These are phyloP conservation scores for Usnea hakonensis DNA, from an alignment of 495 filamentous ascomycete genomes.

Conservation along the genomic window DNA sequence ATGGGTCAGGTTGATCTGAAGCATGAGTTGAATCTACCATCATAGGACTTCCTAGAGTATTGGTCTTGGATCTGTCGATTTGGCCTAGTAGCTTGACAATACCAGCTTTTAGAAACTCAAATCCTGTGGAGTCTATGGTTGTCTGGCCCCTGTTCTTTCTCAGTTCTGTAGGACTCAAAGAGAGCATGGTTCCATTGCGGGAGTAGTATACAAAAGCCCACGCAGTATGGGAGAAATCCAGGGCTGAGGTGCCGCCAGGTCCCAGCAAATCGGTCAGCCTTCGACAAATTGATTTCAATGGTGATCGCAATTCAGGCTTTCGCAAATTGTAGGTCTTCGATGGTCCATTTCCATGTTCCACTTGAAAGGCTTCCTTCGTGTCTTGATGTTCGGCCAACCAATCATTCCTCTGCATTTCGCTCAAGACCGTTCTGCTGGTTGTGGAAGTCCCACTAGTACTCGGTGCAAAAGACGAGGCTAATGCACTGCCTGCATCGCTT, in stretches of 20 bases:
- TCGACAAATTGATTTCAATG: background rate
- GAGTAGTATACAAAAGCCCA: conserved; percentile 12
- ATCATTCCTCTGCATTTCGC: conserved; percentile 28
- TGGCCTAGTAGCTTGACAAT: conserved; percentile 76
- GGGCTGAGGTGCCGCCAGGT: background rate
- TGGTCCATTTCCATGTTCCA: background rate
- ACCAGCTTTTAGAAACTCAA: conserved; percentile 74
- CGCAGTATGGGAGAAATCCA: background rate
- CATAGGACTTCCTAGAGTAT: background rate
- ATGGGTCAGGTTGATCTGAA: background rate
- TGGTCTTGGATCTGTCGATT: conserved; percentile 47
- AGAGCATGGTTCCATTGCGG: background rate
- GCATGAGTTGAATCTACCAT: background rate
- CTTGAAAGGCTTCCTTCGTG: background rate
- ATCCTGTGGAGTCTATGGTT: conserved; percentile 22
- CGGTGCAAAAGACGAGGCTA: conserved; percentile 10
- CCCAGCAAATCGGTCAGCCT: background rate
- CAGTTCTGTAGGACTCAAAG: conserved; percentile 45
- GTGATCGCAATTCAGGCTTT: background rate
- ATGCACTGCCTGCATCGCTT: conserved; percentile 3
- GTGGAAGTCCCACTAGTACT: conserved; percentile 41
- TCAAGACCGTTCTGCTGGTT: conserved; percentile 48
- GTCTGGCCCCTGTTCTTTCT: background rate
- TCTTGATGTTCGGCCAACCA: background rate
- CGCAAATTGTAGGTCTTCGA: background rate